Evolutionary conservation across 78 protist genomes (phyloP).

Genomic region (Dictyostelium firmibasis): DNA sequence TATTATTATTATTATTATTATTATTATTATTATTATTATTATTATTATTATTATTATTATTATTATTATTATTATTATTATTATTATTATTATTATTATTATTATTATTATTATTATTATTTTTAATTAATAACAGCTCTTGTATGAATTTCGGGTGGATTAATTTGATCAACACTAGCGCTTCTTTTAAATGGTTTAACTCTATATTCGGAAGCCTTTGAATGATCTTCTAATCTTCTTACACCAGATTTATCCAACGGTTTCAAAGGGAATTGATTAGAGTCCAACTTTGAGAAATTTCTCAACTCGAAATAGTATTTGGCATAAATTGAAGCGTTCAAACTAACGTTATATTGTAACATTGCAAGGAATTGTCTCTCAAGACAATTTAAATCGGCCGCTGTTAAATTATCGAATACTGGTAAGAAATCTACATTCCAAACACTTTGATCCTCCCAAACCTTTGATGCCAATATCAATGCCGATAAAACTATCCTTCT

Average conservation of each 20-base stretch:
- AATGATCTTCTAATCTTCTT: constrained; percentile 71
- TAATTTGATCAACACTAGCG: constrained; percentile 76
- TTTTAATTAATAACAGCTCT: constrained; percentile 56
- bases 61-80: too few species aligned
- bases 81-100: too few species aligned
- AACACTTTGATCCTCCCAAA: constrained; percentile 91
- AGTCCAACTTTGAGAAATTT: constrained; percentile 68
- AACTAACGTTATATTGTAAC: constrained; percentile 58
- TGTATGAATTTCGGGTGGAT: constrained; percentile 62
- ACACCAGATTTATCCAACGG: constrained; percentile 74
- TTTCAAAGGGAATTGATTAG: constrained; percentile 61
- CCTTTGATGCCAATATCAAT: constrained; percentile 85
- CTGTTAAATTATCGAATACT: constrained; percentile 78
- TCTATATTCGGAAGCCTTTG: constrained; percentile 73
- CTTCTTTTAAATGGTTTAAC: constrained; percentile 75
- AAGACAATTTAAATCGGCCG: constrained; percentile 75
- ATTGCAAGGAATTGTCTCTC: constrained; percentile 79
- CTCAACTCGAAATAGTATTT: constrained; percentile 72
- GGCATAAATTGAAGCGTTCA: constrained; percentile 65
- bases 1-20: too few species aligned
- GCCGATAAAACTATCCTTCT: constrained; percentile 79
- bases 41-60: too few species aligned
- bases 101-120: too few species aligned
- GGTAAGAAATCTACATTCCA: constrained; percentile 89
- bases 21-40: too few species aligned